Evolutionary conservation across 2,329 filamentous ascomycete species (phyloP), one percentile per base, ranked within the genome.

Genomic region (Balansia obtecta): DNA sequence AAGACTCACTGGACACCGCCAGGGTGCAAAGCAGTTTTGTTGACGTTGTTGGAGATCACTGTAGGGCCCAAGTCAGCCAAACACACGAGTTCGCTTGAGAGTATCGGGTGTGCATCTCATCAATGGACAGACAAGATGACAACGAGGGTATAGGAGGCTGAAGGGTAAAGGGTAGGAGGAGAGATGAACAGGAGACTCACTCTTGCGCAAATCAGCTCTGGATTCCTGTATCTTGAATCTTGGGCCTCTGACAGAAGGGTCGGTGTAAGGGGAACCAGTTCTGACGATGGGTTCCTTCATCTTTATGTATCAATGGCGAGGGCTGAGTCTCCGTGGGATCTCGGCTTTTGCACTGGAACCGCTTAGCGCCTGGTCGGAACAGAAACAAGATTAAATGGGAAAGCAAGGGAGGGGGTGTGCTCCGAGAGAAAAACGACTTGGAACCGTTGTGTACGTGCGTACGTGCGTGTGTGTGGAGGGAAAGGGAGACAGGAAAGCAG

Each of bases 21-120:
- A 56, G 90, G 90, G 79, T 95, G 89, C 61, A 95, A 84, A 63
- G 81, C 81, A 63, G 90, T 96, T 76, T 90, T 91, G 82, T 96
- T 95, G 65, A 96, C 79, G 66, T 73, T 77, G 62, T 69, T 75
- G 63, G 67, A 61, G 67, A 76, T 69, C 76, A 80, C 75, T 78
- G 56, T 18, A 44, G 50, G 10, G 32, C 32, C 53, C 47, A 32
- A 11, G 33, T 45, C 39, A 45, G 44, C 27, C 38, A n/a, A 38
- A 11, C 30, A 16, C 20, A 45, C n/a, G n/a, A 40, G 42, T 43
- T 37, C 10, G 10, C 27, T 18, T 44, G 20, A 15, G 12, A 37
- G 34, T 15, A 37, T 1, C 11, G 9, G 9, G 34, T 12, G 11
- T 37, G 11, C 15, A 5, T 22, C 15, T 37, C 34, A 37, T 12